Base-by-base conservation (phyloP, 1,139 yeast genomes). In the Suhomyces choctaworum region DNA sequence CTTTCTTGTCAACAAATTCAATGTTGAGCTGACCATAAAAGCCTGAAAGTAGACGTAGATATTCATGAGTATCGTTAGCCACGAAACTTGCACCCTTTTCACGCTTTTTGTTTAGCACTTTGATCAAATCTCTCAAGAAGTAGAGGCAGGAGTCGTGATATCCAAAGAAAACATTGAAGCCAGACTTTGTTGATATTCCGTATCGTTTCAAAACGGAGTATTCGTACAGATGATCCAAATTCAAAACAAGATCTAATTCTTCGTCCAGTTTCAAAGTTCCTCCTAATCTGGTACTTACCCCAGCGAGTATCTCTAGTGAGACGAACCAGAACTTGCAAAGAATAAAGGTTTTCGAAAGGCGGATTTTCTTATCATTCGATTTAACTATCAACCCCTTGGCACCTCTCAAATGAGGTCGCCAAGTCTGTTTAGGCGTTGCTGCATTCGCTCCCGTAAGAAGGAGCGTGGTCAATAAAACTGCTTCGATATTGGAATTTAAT, bases 381-480 rank as follows among this genome's bases (percentile, higher is more conserved):
- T 48, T 50, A 15, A 51, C 36, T 8, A 51, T 40, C 22, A 52
- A 42, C 11, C 50, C 51, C 21, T 48, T 49, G 5, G 55, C 56
- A 3, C 56, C 56, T 24, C 45, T 37, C 16, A 52, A 39, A 36
- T 52, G 56, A 2, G 53, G 52, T n/a, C 55, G 31, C 56, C 55
- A 52, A 22, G 47, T 40, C 30, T 46, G 56, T 11, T 45, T 44
- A 3, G 46, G 36, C 11, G 46, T 45, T 7, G 51, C 43, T 0
- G 56, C 54, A 32, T 48, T 52, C 10, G 53, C 43, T 3, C 51
- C 44, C 2, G 52, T 46, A 10, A 52, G 37, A 3, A 52, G 42
- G n/a, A 52, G 34, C 20, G 50, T 49, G 1, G 56, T 50, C 15
- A 52, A 36, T 6, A 52, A 40, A 3, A 52, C 51, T 4, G 52